Evolutionary conservation across 1,139 yeast species (phyloP).

Genomic region (Scheffersomyces segobiensis): DNA sequence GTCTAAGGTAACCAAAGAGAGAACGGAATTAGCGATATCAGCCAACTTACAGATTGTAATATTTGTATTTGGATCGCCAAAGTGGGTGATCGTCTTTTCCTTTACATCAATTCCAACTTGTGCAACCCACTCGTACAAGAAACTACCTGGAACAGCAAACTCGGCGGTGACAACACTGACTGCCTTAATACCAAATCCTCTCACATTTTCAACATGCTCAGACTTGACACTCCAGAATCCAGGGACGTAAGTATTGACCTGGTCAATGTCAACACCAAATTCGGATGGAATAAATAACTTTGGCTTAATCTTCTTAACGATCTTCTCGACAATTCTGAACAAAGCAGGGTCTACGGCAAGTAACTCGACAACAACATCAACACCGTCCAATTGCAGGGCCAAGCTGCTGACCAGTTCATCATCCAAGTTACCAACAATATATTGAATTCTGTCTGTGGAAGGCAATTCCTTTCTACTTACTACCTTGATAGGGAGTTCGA

Average conservation of each 20-base stretch:
- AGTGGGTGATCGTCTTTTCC: slow-evolving; percentile 32
- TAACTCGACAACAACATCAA: slow-evolving; percentile 51
- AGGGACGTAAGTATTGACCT: slow-evolving; percentile 23
- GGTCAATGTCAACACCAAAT: slow-evolving; percentile 46
- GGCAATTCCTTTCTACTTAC: not conserved
- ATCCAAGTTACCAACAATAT: slow-evolving; percentile 28
- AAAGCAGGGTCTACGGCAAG: slow-evolving; percentile 23
- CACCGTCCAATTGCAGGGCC: slow-evolving; percentile 40
- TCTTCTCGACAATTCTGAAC: slow-evolving; percentile 36
- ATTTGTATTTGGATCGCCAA: slow-evolving; percentile 38
- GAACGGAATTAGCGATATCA: slow-evolving; percentile 46
- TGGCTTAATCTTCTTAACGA: slow-evolving; percentile 41
- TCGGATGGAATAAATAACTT: slow-evolving; percentile 60
- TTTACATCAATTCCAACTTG: slow-evolving; percentile 37
- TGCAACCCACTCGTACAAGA: slow-evolving; percentile 29
- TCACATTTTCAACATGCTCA: slow-evolving; percentile 36
- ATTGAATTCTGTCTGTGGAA: slow-evolving; percentile 37
- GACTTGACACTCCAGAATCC: slow-evolving; percentile 36
- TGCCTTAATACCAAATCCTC: slow-evolving; percentile 47
- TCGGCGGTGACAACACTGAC: slow-evolving; percentile 45
- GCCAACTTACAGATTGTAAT: slow-evolving; percentile 22
- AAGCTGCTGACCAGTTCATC: slow-evolving; percentile 25
- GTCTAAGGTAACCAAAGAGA: slow-evolving; percentile 26
- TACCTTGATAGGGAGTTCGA: slow-evolving; percentile 43
- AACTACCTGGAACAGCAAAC: slow-evolving; percentile 43